Evolutionary conservation across 495 filamentous ascomycete species (phyloP), one percentile per base, ranked within the genome.

Genomic region (Hypoxylon perforatum): DNA sequence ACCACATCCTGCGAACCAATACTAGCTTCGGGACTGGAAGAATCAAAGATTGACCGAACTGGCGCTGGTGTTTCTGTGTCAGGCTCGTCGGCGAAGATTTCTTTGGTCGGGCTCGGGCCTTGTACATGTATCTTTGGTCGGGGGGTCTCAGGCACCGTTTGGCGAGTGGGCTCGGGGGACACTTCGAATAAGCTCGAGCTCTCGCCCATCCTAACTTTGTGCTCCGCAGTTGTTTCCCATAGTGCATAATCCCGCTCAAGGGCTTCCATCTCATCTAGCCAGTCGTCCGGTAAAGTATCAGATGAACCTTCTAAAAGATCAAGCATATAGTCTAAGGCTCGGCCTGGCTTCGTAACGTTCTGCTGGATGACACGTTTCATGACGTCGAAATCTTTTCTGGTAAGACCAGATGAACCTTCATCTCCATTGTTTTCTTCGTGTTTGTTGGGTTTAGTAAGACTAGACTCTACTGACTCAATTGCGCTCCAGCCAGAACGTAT

Each of bases 201-300:
- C 36, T 82, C 72, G 4, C 76, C 55, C 50, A 79, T 74, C 23
- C 69, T 68, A 22, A 80, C 71, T 63, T 75, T 76, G 15, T 61
- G 69, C 46, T 84, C 81, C 33, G 78, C 79, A 4, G 72, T 71
- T 19, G 73, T 72, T 12, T 86, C 87, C 96, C 95, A 98, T 12
- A 85, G 80, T 7, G 86, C 85, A 76, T 93, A 97, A n/a, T 90
- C 85, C 10, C 85, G 81, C 70, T 99, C 96, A 12, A 97, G 77
- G 0, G 76, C 73, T 72, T 98, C 96, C 69, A 98, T 85, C 6
- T 88, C 82, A 57, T 94, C 92, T 46, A 97, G 86, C 96, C 96
- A 99, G 17, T 77, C 70, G 30, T 96, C 92, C 0, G 95, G 95
- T 9, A 99, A 73, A 2, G 90, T 90, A 67, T 99, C 95, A 53